A percentile compares a stretch with the other conserved stretches of the same genome.
phyloP scores from a whole-genome alignment of 2,329 filamentous ascomycete genomes.

The Ascosphaera apis region DNA sequence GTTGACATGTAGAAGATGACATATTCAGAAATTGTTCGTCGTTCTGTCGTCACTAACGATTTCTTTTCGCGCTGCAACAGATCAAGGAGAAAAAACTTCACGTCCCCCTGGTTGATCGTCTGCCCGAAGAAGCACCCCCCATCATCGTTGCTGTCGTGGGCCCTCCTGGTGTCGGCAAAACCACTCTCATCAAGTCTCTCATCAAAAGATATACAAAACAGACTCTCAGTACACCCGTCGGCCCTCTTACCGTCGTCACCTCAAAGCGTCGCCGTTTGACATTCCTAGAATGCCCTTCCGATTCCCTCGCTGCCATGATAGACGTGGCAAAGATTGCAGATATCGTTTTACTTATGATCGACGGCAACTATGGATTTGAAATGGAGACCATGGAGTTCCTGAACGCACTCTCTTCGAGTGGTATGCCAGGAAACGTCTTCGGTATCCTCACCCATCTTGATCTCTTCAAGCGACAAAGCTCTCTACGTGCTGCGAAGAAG shows the following conservation, averaged over 20 bases:
- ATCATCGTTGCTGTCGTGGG: constrained; percentile 86
- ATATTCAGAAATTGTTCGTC: constrained; percentile 4
- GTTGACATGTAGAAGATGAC: constrained; percentile 6
- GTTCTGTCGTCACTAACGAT: constrained; percentile 2
- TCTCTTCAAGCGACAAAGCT: constrained; percentile 80
- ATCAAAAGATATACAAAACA: constrained; percentile 92
- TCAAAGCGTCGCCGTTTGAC: constrained; percentile 88
- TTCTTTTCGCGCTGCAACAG: constrained; percentile 20
- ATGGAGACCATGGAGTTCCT: constrained; percentile 99
- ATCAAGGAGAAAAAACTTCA: constrained; percentile 91
- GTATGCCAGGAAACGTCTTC: constrained; percentile 97
- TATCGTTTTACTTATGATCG: constrained; percentile 92
- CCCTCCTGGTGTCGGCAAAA: constrained; percentile 83
- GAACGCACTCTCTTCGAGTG: constrained; percentile 75
- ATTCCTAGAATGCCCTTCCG: constrained; percentile 84
- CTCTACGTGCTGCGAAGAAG: constrained; percentile 86
- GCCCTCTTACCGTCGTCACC: constrained; percentile 86
- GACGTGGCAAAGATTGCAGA: constrained; percentile 94
- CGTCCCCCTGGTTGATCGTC: constrained; percentile 84
- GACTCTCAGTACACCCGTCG: constrained; percentile 67
- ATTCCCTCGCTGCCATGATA: constrained; percentile 88
- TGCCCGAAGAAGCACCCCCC: constrained; percentile 86
- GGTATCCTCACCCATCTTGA: constrained; percentile 92
- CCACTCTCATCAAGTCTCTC: constrained; percentile 81
- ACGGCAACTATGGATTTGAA: constrained; percentile 95